Evolutionary conservation across 1,284 basidiomycete genomes (phyloP), one percentile per base, ranked within the genome.

Genomic region (Papiliotrema fonsecae): DNA sequence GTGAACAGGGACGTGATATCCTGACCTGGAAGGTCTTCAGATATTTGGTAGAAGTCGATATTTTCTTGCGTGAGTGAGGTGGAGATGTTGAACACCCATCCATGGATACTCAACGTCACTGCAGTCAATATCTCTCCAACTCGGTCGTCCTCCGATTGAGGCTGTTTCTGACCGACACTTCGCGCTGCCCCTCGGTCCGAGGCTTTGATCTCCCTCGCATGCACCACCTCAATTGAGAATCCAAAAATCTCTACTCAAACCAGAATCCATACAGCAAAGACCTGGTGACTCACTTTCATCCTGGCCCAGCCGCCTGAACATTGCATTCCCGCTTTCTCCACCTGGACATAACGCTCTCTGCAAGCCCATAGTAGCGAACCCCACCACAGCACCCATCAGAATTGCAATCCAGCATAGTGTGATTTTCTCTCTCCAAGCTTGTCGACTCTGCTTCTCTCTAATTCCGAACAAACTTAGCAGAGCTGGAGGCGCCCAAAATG

Each of bases 341-440:
- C 78, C 76, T 0, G 93, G 92, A 76, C 94, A 99, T 26, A 99
- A 80, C 21, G 89, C 87, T 56, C 84, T 84, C 74, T 97, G 90
- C 50, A 97, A 82, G 18, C 93, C 96, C 66, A 99, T 89, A 40
- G 96, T 98, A 51, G 87, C 80, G 73, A 97, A 99, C 9, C 88
- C 94, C 45, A 97, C 82, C 42, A 80, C 74, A 21, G 78, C 85
- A 59, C 92, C 96, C 22, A 97, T 74, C 22, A 89, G 28, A 51
- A 83, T 61, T 46, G 91, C 87, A 64, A 96, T 85, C 71, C 86
- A 83, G 70, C 92, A 97, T 7, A 99, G 80, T 6, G 92, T 83
- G 52, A 97, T 83, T 78, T 98, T 99, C 75, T 99, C 96, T 61
- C 96, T 82, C 96, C 96, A 99, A 1, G 96, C 96, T 74, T 97